Evolutionary conservation across 331 rosid species (phyloP).

Genomic region (Pyrus hybrid): DNA sequence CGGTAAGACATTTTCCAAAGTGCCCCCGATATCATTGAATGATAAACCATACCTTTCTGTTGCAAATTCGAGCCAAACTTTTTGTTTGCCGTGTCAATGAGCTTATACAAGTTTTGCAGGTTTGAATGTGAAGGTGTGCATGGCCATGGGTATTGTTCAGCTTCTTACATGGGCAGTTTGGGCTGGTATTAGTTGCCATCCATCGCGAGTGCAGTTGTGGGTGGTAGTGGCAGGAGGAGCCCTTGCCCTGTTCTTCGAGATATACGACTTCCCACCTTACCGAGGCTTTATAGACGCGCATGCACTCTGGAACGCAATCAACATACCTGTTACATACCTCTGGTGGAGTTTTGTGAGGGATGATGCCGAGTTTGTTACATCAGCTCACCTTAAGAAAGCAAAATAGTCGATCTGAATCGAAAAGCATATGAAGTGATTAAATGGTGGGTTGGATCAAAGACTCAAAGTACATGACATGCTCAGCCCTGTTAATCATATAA

Average conservation of each 20-base stretch:
- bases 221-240: constrained; percentile 49
- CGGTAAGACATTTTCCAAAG: constrained; percentile 43
- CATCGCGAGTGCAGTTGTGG: constrained; percentile 68
- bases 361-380: constrained; percentile 81
- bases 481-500: constrained; percentile 20
- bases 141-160: constrained; percentile 46
- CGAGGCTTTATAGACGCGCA: constrained; percentile 73
- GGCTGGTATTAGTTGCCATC: constrained; percentile 54
- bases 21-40: not conserved
- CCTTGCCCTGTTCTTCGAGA: constrained; percentile 55
- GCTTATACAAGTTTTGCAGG: constrained; percentile 45
- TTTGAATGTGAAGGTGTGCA: constrained; percentile 65
- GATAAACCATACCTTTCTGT: not conserved
- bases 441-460: constrained; percentile 36
- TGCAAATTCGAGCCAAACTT: not conserved
- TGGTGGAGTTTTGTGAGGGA: constrained; percentile 96
- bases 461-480: constrained; percentile 22
- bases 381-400: constrained; percentile 55
- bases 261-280: constrained; percentile 84
- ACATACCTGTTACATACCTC: constrained; percentile 68
- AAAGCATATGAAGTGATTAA: constrained; percentile 4
- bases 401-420: constrained; percentile 28
- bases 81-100: not conserved
- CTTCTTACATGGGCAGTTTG: constrained; percentile 82
- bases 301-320: constrained; percentile 69